phyloP scores from a whole-genome alignment of 1,139 yeast species.

The Sugiyamaella novakii region DNA sequence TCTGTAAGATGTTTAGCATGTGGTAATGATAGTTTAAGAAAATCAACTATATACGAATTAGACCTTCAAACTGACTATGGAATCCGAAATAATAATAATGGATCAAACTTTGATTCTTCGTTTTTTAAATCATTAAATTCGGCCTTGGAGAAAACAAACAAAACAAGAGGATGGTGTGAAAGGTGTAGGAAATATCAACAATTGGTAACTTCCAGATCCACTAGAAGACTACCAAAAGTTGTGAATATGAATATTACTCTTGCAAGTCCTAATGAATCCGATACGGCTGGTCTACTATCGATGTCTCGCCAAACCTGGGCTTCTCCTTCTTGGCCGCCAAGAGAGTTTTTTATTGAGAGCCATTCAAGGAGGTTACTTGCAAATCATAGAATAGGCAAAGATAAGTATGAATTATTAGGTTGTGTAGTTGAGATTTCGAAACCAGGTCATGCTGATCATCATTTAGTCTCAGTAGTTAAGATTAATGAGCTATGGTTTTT shows the following conservation, averaged over 20 bases:
- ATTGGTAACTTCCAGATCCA: conserved; percentile 42
- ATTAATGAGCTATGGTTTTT: conserved; percentile 65
- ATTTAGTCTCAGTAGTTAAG: conserved; percentile 47
- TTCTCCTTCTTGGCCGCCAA: conserved; percentile 31
- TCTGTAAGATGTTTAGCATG: conserved; percentile 28
- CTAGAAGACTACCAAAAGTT: conserved; percentile 63
- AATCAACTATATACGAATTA: conserved; percentile 18
- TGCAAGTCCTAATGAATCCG: background rate
- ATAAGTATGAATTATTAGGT: conserved; percentile 41
- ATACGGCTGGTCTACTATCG: conserved; percentile 12
- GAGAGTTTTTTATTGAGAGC: conserved; percentile 26
- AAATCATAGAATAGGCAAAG: conserved; percentile 20
- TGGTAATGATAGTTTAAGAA: conserved; percentile 25
- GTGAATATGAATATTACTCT: conserved; percentile 48
- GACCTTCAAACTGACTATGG: conserved; percentile 21
- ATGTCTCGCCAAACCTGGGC: conserved; percentile 26
- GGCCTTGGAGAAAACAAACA: conserved; percentile 54
- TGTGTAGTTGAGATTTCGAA: conserved; percentile 43
- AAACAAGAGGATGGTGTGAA: conserved; percentile 55
- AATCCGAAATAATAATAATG: conserved; percentile 1
- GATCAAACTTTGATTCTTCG: conserved; percentile 4
- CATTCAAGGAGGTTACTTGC: conserved; percentile 22
- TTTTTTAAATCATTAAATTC: conserved; percentile 58
- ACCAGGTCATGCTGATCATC: conserved; percentile 37
- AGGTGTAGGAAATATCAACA: conserved; percentile 53